These are phyloP conservation scores for Coprinopsis marcescibilis DNA, from an alignment of 768 basidiomycete genomes.

Conservation along the genomic window DNA sequence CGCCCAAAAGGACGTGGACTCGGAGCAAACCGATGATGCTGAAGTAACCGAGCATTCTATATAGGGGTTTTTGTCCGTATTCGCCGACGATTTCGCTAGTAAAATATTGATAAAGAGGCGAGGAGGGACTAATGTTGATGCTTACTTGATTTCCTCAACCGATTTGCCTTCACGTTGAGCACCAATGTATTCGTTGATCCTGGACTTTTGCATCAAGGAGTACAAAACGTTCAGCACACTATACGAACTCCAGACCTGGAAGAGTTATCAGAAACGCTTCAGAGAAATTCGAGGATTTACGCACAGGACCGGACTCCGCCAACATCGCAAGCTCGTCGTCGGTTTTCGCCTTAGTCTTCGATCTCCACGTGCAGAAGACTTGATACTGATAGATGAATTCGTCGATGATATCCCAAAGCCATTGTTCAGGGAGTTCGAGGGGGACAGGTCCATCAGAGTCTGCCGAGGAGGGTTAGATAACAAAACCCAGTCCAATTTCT, in stretches of 20 bases:
- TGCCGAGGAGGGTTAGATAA: no score
- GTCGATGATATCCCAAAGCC: slow-evolving; percentile 98
- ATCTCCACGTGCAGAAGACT: slow-evolving; percentile 89
- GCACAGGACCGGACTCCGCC: slow-evolving; percentile 61
- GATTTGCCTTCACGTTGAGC: slow-evolving; percentile 79
- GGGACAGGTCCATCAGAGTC: slow-evolving; percentile 92
- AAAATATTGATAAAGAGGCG: slow-evolving; percentile 7
- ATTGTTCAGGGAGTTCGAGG: slow-evolving; percentile 94
- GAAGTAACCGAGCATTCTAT: slow-evolving; percentile 95
- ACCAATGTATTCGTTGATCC: slow-evolving; percentile 86
- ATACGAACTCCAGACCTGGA: slow-evolving; percentile 93
- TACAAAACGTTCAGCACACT: slow-evolving; percentile 97
- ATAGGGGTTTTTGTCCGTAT: slow-evolving; percentile 85
- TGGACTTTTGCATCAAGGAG: slow-evolving; percentile 95
- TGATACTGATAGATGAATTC: slow-evolving; percentile 99
- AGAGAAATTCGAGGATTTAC: slow-evolving; percentile 19
- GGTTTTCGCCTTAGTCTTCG: slow-evolving; percentile 76
- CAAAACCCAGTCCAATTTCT: no score
- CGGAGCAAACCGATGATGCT: slow-evolving; percentile 92
- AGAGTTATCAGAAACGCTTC: background rate
- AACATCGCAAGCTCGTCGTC: slow-evolving; percentile 87
- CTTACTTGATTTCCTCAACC: slow-evolving; percentile 79
- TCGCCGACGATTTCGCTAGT: slow-evolving; percentile 80
- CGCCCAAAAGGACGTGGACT: slow-evolving; percentile 93
- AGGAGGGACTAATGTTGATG: background rate